Evolutionary conservation across 345 rosid species (phyloP), one percentile per base, ranked within the genome.

Genomic region (Camelina neglecta): DNA sequence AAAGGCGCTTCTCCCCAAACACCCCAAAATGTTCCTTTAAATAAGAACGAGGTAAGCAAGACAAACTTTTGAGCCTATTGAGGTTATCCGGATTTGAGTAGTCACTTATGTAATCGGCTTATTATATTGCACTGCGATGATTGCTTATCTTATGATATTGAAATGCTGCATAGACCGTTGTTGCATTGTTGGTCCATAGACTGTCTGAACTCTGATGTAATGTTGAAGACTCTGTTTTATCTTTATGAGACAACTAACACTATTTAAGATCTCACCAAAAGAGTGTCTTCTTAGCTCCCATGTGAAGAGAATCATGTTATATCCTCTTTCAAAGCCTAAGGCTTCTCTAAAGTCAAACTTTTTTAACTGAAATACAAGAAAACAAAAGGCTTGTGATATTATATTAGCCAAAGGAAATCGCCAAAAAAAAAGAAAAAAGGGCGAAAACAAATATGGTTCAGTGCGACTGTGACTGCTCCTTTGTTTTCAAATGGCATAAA

Each of bases 1-100:
- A 87, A 83, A 78, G 82, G 86, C 53, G 65, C 85, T 71, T 69
- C 87, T 65, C 75, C 87, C 65, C 87, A 75, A 59, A 63, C 78
- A 70, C 80, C 82, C 64, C 84, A 57, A 12, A 79, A 42, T 65
- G 73, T 79, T 56, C 57, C 77, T 23, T 33, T 81, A 35, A 81
- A 74, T 38, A 74, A 82, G 78, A 85, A 77, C 68, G 80, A 74
- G 78, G 86, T 84, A 65, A 82, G 85, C 67, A 13, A 9, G 11
- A 15, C 31, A 36, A 7, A 7, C 49, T 53, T 23, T 58, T 44
- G 49, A 63, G 70, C 54, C 36, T 9, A 24, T 70, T 35, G 47
- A 77, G 75, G 15, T 64, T 55, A 77, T 36, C 47, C 7, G 21
- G 75, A 64, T 71, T 57, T 70, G 72, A 77, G 48, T 11, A 36